A percentile compares a stretch with the other conserved stretches of the same genome.
phyloP scores from a whole-genome alignment of 768 basidiomycete genomes.

The Tricholoma furcatifolium region DNA sequence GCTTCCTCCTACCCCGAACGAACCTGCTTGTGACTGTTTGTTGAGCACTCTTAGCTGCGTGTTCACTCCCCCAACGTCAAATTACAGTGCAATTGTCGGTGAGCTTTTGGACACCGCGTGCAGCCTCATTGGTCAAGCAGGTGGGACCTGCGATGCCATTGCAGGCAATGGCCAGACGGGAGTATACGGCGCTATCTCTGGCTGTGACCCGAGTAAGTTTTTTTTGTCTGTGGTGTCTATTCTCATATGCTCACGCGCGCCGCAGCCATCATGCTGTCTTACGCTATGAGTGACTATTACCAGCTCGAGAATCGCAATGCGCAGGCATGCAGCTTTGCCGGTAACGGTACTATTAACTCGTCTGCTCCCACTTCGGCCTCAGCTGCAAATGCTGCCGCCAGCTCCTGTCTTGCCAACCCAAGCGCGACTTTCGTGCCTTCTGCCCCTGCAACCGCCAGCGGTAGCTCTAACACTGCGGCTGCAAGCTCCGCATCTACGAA shows the following conservation, averaged over 20 bases:
- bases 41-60: slow-evolving; percentile 66
- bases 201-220: slow-evolving; percentile 74
- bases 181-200: slow-evolving; percentile 71
- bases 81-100: slow-evolving; percentile 61
- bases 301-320: slow-evolving; percentile 56
- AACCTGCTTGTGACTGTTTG: slow-evolving; percentile 77
- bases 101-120: slow-evolving; percentile 68
- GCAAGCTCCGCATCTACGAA: too few species aligned
- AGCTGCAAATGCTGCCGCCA: slow-evolving; percentile 54
- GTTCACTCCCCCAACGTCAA: slow-evolving; percentile 63
- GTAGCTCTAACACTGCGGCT: slow-evolving; percentile 16
- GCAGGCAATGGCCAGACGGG: slow-evolving; percentile 72
- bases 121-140: slow-evolving; percentile 64
- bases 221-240: not conserved
- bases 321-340: slow-evolving; percentile 74
- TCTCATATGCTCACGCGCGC: slow-evolving; percentile 8
- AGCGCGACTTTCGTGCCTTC: slow-evolving; percentile 63
- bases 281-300: slow-evolving; percentile 79
- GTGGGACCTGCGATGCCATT: slow-evolving; percentile 67
- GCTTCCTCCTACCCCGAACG: slow-evolving; percentile 84
- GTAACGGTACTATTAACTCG: slow-evolving; percentile 79
- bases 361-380: slow-evolving; percentile 46
- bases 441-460: slow-evolving; percentile 30
- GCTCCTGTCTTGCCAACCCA: slow-evolving; percentile 66
- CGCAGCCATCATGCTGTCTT: slow-evolving; percentile 76